Evolutionary conservation across 1,284 basidiomycete genomes (phyloP).

Genomic region (Apiotrichum akiyoshidainum): DNA sequence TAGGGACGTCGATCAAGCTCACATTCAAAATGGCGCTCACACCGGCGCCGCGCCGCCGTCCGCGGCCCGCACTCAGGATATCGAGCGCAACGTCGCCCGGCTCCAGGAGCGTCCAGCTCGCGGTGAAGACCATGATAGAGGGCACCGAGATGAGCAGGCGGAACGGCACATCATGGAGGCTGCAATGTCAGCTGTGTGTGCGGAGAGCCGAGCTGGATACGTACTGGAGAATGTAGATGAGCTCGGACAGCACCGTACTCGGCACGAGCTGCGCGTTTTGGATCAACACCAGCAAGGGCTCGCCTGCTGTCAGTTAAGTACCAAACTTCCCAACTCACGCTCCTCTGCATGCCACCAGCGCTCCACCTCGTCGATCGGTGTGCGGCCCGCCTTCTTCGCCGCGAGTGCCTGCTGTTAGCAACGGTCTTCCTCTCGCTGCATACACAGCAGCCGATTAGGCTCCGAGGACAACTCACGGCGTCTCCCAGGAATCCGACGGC

Average conservation of each 20-base stretch:
- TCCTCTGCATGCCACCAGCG: conserved; percentile 27
- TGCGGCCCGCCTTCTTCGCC: conserved; percentile 31
- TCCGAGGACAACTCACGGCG: conserved; percentile 17
- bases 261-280: conserved; percentile 39
- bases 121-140: conserved; percentile 30
- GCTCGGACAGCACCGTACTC: conserved; percentile 28
- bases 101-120: conserved; percentile 32
- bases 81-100: conserved; percentile 36
- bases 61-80: conserved; percentile 25
- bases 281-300: conserved; percentile 33
- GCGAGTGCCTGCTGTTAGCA: conserved; percentile 19
- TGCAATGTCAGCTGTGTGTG: conserved; percentile 7
- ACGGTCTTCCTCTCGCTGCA: conserved; percentile 3
- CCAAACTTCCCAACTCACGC: conserved; percentile 16
- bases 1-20: neutral
- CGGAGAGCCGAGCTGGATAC: conserved; percentile 5
- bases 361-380: conserved; percentile 40
- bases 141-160: conserved; percentile 41
- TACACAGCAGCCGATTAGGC: neutral
- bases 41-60: conserved; percentile 15
- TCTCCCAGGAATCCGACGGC: conserved; percentile 35
- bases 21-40: conserved; percentile 35
- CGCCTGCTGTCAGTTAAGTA: conserved; percentile 15
- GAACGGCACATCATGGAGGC: conserved; percentile 28
- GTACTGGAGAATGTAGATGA: conserved; percentile 40